These are phyloP conservation scores for Teratosphaeriaceae sp. DNA, from an alignment of 2,329 filamentous ascomycete genomes.

Conservation along the genomic window DNA sequence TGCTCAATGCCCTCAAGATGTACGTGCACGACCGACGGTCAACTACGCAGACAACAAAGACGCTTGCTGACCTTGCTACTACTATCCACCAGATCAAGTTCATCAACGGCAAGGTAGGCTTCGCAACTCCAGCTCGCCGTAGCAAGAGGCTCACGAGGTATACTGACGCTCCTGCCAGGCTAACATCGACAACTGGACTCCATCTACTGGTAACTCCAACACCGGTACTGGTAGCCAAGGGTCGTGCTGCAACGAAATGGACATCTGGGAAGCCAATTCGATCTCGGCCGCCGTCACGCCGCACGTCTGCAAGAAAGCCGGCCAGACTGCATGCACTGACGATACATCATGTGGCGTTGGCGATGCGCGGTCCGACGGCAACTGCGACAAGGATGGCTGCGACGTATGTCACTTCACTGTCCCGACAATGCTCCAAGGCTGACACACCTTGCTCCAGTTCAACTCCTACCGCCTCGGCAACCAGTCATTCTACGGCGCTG, in stretches of 20 bases:
- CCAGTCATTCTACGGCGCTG: conserved; percentile 55
- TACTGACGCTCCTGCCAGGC: too few relatives aligned
- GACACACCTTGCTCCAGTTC: conserved; percentile 18
- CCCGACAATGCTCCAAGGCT: neutral
- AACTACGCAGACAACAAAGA: too few relatives aligned
- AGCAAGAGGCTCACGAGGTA: too few relatives aligned
- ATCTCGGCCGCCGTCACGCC: conserved; percentile 59
- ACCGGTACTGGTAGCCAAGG: conserved; percentile 35
- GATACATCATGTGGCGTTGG: conserved; percentile 6
- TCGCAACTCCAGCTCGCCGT: too few relatives aligned
- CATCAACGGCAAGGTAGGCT: too few relatives aligned
- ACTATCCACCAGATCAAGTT: too few relatives aligned
- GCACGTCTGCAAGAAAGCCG: conserved; percentile 52
- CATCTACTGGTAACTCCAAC: conserved; percentile 20
- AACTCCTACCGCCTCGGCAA: conserved; percentile 58
- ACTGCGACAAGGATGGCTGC: conserved; percentile 48
- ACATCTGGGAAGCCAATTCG: conserved; percentile 64
- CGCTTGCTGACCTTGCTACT: too few relatives aligned
- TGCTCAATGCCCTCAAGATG: too few relatives aligned
- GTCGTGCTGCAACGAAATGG: conserved; percentile 62
- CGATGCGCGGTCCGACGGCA: neutral
- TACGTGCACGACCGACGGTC: too few relatives aligned
- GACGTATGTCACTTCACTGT: conserved; percentile 25
- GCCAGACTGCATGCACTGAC: conserved; percentile 39
- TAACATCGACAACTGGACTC: conserved; percentile 39